A percentile compares a stretch with the other conserved stretches of the same genome.
Conservation (phyloP, 179 eudicot species). For the Beta lomatogona region DNA sequence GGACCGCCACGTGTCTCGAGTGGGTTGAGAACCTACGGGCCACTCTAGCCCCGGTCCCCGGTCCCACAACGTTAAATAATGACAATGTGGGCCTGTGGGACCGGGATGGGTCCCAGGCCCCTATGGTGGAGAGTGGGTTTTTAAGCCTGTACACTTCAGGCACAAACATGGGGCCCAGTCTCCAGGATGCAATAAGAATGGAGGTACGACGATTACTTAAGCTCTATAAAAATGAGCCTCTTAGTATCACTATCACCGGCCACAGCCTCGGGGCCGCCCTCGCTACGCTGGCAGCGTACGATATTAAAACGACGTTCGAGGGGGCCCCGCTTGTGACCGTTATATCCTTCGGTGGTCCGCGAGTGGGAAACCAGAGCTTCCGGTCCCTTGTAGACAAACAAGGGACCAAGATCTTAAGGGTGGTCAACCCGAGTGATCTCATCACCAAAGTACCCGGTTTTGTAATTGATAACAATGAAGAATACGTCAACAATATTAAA, state of each 20-base stretch:
- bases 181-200: constrained; percentile 54
- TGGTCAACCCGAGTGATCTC: constrained; percentile 44
- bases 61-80: constrained; percentile 6
- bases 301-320: constrained; percentile 47
- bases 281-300: constrained; percentile 73
- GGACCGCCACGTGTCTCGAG: constrained; percentile 92
- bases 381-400: constrained; percentile 39
- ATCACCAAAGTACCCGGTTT: constrained; percentile 50
- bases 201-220: constrained; percentile 56
- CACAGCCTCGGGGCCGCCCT: constrained; percentile 97
- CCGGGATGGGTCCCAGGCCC: constrained; percentile 7
- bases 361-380: constrained; percentile 82
- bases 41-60: constrained; percentile 40
- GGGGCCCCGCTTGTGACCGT: constrained; percentile 65
- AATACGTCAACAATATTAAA: not conserved
- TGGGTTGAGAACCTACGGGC: constrained; percentile 86
- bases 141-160: constrained; percentile 68
- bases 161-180: constrained; percentile 48
- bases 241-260: constrained; percentile 87
- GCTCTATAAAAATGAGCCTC: constrained; percentile 56
- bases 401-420: constrained; percentile 42
- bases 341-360: constrained; percentile 89
- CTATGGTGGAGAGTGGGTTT: constrained; percentile 73
- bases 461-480: constrained; percentile 25
- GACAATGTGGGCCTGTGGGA: constrained; percentile 11